Base-by-base conservation (phyloP, 1,284 basidiomycete genomes). In the Microbotryum silenes-acaulis region DNA sequence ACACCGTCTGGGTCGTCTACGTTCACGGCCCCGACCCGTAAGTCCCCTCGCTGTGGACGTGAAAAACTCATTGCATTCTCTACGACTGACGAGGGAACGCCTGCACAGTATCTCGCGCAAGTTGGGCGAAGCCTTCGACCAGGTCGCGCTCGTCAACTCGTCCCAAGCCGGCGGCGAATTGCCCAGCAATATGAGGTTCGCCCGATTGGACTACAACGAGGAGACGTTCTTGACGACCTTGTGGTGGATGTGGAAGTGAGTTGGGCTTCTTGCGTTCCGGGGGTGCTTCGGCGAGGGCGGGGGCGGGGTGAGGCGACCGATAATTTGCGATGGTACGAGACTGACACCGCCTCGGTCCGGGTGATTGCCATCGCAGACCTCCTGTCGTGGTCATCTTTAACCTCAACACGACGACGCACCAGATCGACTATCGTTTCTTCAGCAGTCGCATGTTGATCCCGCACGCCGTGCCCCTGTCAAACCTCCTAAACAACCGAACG, bases 331-430 rank as follows among this genome's bases (percentile, higher is more conserved):
- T 18, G 12, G n/a, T 6, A 50, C 27, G 48, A 23, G 23, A 50
- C 48, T 50, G 12, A 50, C 6, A 27, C 27, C 31, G 9, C 2
- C 23, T 6, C 4, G 31, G 23, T 33, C 20, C 7, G 10, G 31
- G 51, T 16, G 10, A 6, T 42, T 5, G 18, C 6, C 4, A 14
- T 16, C 3, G 9, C 52, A 71, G 70, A 42, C 58, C 61, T 18
- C 70, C 70, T 7, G 60, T 68, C 4, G 58, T 72, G 23, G 69
- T 69, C 4, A 57, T 72, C 29, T 65, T 57, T 10, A 66, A 60
- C 20, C 51, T 68, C 47, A 52, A 56, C 7, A 56, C 63, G 21
- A 51, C 56, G 14, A 59, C 60, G 16, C 48, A 42, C 37, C 37
- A 42, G 37, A 42, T 42, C 37, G 37, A 42, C 37, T 42, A 71